phyloP scores from a whole-genome alignment of 2,329 filamentous ascomycete species.

The Colletotrichum higginsianum region DNA sequence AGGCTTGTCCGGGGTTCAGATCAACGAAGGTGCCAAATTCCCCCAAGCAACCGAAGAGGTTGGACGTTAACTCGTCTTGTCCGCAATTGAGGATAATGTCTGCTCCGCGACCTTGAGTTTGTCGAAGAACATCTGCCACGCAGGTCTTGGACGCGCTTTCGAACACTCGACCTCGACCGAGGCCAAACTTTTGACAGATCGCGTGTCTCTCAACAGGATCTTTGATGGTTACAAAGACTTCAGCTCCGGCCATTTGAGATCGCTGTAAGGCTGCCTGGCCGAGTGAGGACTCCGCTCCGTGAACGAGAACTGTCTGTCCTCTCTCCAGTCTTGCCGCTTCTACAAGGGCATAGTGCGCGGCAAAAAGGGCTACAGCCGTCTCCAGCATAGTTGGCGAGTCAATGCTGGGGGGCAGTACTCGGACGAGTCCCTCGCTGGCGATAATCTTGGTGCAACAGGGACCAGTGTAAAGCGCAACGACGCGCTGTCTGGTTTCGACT shows the following conservation, averaged over 20 bases:
- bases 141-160: conserved; percentile 47
- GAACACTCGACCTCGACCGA: conserved; percentile 53
- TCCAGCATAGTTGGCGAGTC: too few species aligned
- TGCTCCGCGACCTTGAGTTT: conserved; percentile 48
- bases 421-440: too few species aligned
- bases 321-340: conserved; percentile 48
- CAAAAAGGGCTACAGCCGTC: background rate
- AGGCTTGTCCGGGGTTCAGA: conserved; percentile 43
- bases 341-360: conserved; percentile 44
- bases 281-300: conserved; percentile 53
- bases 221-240: conserved; percentile 50
- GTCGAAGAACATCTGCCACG: conserved; percentile 42
- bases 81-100: conserved; percentile 51
- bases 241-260: conserved; percentile 48
- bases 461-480: too few species aligned
- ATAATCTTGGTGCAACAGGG: too few species aligned
- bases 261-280: conserved; percentile 54
- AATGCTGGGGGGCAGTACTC: too few species aligned
- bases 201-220: conserved; percentile 49
- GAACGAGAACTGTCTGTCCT: conserved; percentile 53
- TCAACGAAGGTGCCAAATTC: conserved; percentile 52
- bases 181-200: conserved; percentile 55
- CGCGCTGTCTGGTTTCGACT: too few species aligned
- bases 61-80: background rate
- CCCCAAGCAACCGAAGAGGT: conserved; percentile 48